Conservation (phyloP, 2,329 filamentous ascomycete genomes). For the Hypocrella siamensis region DNA sequence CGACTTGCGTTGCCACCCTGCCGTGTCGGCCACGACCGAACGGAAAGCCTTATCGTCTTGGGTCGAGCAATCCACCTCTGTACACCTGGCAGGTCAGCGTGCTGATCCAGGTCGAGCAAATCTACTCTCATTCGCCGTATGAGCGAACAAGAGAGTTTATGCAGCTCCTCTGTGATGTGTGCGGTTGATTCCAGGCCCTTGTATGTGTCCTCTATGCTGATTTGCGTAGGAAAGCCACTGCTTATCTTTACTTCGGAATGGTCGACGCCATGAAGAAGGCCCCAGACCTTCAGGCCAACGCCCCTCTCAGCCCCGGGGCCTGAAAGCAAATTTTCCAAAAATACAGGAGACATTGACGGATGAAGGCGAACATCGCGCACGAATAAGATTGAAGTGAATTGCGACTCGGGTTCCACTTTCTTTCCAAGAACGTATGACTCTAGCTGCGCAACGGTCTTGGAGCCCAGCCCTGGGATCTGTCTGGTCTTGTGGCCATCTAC, state of each 20-base stretch:
- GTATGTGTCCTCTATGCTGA: conserved; percentile 92
- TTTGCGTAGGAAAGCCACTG: conserved; percentile 62
- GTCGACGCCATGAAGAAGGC: conserved; percentile 68
- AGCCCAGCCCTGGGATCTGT: conserved; percentile 74
- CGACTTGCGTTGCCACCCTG: conserved; percentile 29
- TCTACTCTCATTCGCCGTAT: conserved; percentile 67
- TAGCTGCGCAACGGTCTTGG: conserved; percentile 36
- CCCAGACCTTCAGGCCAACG: conserved; percentile 60
- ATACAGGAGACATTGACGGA: conserved; percentile 44
- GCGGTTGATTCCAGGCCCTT: conserved; percentile 48
- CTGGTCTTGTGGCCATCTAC: conserved; percentile 63
- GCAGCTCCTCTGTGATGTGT: conserved; percentile 52
- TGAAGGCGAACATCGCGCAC: conserved; percentile 49
- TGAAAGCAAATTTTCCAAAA: conserved; percentile 52
- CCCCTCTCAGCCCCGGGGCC: conserved; percentile 57
- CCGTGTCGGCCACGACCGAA: conserved; percentile 38
- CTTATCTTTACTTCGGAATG: conserved; percentile 55
- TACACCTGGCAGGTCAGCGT: conserved; percentile 14
- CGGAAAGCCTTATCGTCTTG: conserved; percentile 66
- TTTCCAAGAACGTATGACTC: conserved; percentile 37
- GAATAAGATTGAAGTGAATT: conserved; percentile 33
- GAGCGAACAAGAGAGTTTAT: conserved; percentile 52
- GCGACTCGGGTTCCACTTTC: conserved; percentile 15
- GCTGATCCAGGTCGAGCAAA: conserved; percentile 39
- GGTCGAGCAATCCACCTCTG: conserved; percentile 63